These are phyloP conservation scores for Didymella keratinophila DNA, from an alignment of 2,329 filamentous ascomycete genomes.

Conservation along the genomic window DNA sequence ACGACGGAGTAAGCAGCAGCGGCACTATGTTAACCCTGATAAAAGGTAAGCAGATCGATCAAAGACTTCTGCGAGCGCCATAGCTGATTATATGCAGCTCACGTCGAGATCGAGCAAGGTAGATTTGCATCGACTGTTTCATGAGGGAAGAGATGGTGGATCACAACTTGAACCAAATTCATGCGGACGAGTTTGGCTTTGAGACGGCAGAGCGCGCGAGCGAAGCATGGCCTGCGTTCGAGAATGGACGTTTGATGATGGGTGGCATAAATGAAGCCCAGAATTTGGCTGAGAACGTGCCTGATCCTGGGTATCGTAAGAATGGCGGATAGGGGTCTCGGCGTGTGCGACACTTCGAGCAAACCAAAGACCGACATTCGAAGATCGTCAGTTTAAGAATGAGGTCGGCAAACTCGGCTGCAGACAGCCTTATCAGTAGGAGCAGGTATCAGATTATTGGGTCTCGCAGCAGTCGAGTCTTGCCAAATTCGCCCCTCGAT, in stretches of 20 bases:
- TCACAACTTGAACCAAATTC: neutral
- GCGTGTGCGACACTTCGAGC: neutral
- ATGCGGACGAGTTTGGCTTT: no score
- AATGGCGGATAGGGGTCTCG: neutral
- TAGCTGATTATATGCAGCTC: neutral
- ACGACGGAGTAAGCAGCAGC: neutral
- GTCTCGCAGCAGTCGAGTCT: neutral
- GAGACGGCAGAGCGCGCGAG: neutral
- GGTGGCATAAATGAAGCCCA: slow-evolving; percentile 1
- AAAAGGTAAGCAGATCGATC: neutral
- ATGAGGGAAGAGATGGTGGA: neutral
- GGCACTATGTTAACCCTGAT: neutral
- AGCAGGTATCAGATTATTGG: neutral
- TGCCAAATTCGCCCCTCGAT: neutral
- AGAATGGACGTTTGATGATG: neutral
- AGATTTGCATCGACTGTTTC: neutral
- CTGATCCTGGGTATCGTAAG: neutral
- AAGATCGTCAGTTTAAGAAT: neutral
- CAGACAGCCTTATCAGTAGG: slow-evolving; percentile 11
- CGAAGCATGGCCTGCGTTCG: neutral
- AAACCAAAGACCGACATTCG: neutral
- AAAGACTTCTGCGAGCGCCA: neutral
- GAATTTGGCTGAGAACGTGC: neutral
- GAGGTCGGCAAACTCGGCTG: neutral
- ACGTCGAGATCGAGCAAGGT: neutral